These are phyloP conservation scores for Recurvomyces mirabilis DNA, from an alignment of 495 filamentous ascomycete genomes.

Conservation along the genomic window DNA sequence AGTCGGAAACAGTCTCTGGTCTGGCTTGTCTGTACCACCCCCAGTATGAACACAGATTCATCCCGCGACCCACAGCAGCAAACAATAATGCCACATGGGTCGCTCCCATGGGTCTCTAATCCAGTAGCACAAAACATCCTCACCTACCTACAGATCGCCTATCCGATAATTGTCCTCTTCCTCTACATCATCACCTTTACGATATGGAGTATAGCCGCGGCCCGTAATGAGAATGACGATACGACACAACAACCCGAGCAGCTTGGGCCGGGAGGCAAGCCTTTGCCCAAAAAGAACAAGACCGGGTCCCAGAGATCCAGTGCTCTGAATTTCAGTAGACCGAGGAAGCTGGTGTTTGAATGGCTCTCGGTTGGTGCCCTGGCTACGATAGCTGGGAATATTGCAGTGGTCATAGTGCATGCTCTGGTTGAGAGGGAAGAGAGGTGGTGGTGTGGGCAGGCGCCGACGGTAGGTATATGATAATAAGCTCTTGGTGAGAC, in stretches of 20 bases:
- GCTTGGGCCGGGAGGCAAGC: slow-evolving; percentile 68
- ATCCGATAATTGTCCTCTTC: slow-evolving; percentile 54
- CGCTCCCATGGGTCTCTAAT: slow-evolving; percentile 10
- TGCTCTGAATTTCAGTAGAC: slow-evolving; percentile 43
- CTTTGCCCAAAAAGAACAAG: slow-evolving; percentile 49
- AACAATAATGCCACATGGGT: not conserved
- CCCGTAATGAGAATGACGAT: slow-evolving; percentile 31
- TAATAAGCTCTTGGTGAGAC: too few relatives aligned
- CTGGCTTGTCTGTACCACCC: too few relatives aligned
- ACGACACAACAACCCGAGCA: slow-evolving; percentile 30
- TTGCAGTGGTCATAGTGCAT: slow-evolving; percentile 63
- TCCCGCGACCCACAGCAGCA: not conserved
- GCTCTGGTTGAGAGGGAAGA: slow-evolving; percentile 53
- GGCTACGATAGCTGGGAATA: slow-evolving; percentile 63
- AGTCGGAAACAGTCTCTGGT: too few relatives aligned
- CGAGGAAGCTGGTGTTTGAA: slow-evolving; percentile 57
- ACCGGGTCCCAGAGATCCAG: slow-evolving; percentile 27
- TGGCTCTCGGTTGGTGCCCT: slow-evolving; percentile 57
- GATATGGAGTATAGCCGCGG: slow-evolving; percentile 46
- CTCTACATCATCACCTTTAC: slow-evolving; percentile 59
- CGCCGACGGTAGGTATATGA: slow-evolving; percentile 52
- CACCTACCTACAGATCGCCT: slow-evolving; percentile 45
- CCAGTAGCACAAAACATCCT: slow-evolving; percentile 30
- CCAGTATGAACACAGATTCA: too few relatives aligned
- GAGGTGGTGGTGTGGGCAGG: slow-evolving; percentile 85